phyloP scores from a whole-genome alignment of 208 protist species.

The Trypanosoma theileri region DNA sequence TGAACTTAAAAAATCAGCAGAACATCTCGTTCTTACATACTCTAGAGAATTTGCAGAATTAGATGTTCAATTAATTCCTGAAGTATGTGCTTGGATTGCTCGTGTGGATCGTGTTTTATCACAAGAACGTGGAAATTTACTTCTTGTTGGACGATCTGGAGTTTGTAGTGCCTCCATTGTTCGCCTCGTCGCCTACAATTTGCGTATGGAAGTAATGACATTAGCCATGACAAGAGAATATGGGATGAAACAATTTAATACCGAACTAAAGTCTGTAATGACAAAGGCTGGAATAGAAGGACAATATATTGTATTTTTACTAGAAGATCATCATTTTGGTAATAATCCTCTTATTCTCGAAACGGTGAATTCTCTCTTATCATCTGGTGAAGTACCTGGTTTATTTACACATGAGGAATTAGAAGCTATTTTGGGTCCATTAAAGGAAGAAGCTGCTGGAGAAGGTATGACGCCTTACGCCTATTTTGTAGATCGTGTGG shows the following conservation, averaged over 20 bases:
- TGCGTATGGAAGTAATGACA: slow-evolving; percentile 87
- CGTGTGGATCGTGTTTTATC: slow-evolving; percentile 96
- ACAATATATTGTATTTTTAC: slow-evolving; percentile 85
- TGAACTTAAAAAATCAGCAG: slow-evolving; percentile 73
- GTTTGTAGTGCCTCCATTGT: slow-evolving; percentile 92
- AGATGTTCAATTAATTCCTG: slow-evolving; percentile 93
- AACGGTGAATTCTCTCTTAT: slow-evolving; percentile 95
- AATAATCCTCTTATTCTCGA: slow-evolving; percentile 90
- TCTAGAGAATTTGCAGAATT: slow-evolving; percentile 93
- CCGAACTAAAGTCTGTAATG: slow-evolving; percentile 94
- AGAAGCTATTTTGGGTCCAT: slow-evolving; percentile 91
- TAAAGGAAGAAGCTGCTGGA: slow-evolving; percentile 88
- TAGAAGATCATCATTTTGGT: slow-evolving; percentile 96
- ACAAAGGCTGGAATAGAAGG: slow-evolving; percentile 90
- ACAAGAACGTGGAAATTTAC: slow-evolving; percentile 90
- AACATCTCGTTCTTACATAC: slow-evolving; percentile 81
- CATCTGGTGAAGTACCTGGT: slow-evolving; percentile 95
- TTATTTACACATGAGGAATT: slow-evolving; percentile 96
- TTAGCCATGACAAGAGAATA: slow-evolving; percentile 92
- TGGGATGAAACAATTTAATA: slow-evolving; percentile 91
- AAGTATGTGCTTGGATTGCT: slow-evolving; percentile 93
- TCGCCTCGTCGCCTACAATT: slow-evolving; percentile 90
- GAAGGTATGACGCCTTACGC: slow-evolving; percentile 87
- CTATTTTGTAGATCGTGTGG: slow-evolving; percentile 92
- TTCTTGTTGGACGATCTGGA: slow-evolving; percentile 94